Evolutionary conservation across 1,139 yeast genomes (phyloP), one percentile per base, ranked within the genome.

Genomic region (Arxiozyma bovina): DNA sequence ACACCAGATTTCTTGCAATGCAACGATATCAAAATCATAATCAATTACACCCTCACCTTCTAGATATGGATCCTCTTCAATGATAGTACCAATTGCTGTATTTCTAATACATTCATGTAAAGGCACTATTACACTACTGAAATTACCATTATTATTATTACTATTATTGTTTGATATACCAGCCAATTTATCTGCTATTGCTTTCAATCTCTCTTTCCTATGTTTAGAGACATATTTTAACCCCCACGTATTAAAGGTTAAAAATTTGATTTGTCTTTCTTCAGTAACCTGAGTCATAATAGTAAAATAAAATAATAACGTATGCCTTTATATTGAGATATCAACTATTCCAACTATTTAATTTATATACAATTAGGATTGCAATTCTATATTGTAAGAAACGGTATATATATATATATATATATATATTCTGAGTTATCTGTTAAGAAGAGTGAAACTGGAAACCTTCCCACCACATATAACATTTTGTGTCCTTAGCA

Each of bases 1-100:
- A 49, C 86, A 85, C 99, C 99, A 93, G 11, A 94, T 78, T 69
- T 93, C 99, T 69, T 93, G 99, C 23, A 93, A 74, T 0, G 96
- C 96, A 15, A 93, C 79, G 17, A 93, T 78, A 69, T 93, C 97
- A 69, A 86, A 90, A 34, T 77, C 49, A 22, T 46, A 46, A 17
- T 46, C 49, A 21, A 46, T 38, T 5, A 18, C 25, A 18, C 30
- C 75, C 25, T 77, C 76, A 11, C 74, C 74, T 1, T 61, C 61
- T 17, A 50, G 22, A 11, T 51, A 52, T 12, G 42, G 42, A 1
- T 38, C 42, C 3, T 51, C 54, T 3, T 46, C 20, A 9, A 46
- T 46, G 4, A 42, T 41, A 5, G 43, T 15, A 17, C 17, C 23
- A 30, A 38, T 21, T 2, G 42, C n/a, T 20, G 45, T 45, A 30